phyloP scores from a whole-genome alignment of 352 stramenopile genomes.

The Phytophthora pini region DNA sequence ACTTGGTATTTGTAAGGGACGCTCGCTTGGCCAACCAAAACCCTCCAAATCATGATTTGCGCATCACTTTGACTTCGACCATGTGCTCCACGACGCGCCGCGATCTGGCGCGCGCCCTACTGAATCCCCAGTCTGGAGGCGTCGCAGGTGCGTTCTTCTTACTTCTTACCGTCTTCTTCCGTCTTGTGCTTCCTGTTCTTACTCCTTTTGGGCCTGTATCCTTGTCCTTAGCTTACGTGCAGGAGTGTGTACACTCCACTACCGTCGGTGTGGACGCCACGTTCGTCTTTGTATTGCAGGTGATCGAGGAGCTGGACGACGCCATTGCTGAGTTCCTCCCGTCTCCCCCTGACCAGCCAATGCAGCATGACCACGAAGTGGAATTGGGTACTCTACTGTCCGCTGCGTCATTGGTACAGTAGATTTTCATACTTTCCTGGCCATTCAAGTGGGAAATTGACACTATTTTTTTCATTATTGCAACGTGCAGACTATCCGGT shows the following conservation, averaged over 20 bases:
- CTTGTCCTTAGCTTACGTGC: conserved; percentile 54
- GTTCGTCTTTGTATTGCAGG: conserved; percentile 65
- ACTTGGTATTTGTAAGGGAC: conserved; percentile 25
- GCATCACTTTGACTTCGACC: conserved; percentile 9
- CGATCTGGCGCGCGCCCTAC: conserved; percentile 37
- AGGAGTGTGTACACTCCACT: conserved; percentile 82
- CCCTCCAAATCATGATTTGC: conserved; percentile 20
- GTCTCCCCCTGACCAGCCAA: conserved; percentile 23
- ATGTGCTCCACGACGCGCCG: conserved; percentile 22
- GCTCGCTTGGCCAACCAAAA: conserved; percentile 22
- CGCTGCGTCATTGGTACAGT: conserved; percentile 56
- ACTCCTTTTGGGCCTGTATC: background rate
- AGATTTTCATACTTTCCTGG: too few species aligned
- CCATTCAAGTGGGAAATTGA: background rate
- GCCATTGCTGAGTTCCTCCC: conserved; percentile 48
- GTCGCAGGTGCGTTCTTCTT: conserved; percentile 29
- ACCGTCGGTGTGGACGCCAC: conserved; percentile 63
- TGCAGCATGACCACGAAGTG: conserved; percentile 65
- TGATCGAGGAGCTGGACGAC: conserved; percentile 71
- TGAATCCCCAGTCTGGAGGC: conserved; percentile 36
- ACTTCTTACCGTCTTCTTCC: background rate
- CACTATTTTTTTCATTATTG: background rate
- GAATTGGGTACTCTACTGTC: conserved; percentile 78
- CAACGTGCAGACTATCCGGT: conserved; percentile 62
- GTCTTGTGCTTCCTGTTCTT: conserved; percentile 4